A percentile compares a stretch with the other conserved stretches of the same genome.
Conservation (phyloP, 169 alveolate species). For the Haemoproteus tartakovskyi region DNA sequence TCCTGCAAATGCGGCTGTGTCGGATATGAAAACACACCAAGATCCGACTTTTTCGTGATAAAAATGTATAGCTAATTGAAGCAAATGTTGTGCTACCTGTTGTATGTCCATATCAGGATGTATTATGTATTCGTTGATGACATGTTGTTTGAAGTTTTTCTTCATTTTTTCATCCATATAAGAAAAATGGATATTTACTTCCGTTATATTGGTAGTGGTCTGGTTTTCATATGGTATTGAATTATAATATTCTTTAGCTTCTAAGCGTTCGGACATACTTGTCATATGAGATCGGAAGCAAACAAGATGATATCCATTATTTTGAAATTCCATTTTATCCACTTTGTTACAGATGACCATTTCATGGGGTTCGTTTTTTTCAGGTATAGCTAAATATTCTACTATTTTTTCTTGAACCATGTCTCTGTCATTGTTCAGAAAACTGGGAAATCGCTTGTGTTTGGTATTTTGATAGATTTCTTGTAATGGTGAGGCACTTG, state of each 20-base stretch:
- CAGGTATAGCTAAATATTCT: conserved; percentile 36
- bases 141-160: conserved; percentile 55
- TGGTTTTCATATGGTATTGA: conserved; percentile 26
- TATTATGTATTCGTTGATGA: conserved; percentile 45
- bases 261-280: no score
- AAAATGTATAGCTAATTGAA: conserved; percentile 43
- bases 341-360: conserved; percentile 22
- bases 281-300: no score
- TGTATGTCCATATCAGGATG: conserved; percentile 36
- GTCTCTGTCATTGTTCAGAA: not conserved
- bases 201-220: conserved; percentile 23
- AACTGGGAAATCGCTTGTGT: no score
- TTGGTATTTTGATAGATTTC: conserved; percentile 4
- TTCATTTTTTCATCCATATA: conserved; percentile 66
- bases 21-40: conserved; percentile 61
- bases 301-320: no score
- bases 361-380: conserved; percentile 20
- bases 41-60: conserved; percentile 24
- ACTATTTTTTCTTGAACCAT: not conserved
- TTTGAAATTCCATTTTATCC: conserved; percentile 8
- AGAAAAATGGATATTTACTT: conserved; percentile 23
- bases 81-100: conserved; percentile 11
- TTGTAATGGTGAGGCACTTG: not conserved
- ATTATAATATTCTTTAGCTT: conserved; percentile 27
- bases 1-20: conserved; percentile 17